These are phyloP conservation scores for Cucumis hystrix DNA, from an alignment of 306 rosid genomes.

Conservation along the genomic window DNA sequence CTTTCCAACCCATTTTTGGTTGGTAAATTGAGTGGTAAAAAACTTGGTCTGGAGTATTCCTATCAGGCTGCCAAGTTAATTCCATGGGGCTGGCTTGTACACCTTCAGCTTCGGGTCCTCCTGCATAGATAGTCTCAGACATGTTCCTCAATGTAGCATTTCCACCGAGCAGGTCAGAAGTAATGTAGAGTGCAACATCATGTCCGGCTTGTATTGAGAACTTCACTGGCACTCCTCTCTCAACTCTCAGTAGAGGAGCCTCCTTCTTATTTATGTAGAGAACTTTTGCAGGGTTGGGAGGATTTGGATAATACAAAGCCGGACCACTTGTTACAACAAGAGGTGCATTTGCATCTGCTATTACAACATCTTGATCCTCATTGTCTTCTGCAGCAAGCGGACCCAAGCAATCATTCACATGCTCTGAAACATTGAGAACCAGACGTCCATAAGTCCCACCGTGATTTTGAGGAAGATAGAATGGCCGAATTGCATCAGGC, in stretches of 20 bases:
- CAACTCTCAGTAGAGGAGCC: constrained; percentile 78
- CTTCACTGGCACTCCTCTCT: constrained; percentile 76
- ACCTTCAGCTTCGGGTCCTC: constrained; percentile 74
- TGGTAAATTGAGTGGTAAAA: constrained; percentile 65
- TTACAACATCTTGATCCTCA: constrained; percentile 76
- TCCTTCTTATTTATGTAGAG: constrained; percentile 81
- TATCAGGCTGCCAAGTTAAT: constrained; percentile 61
- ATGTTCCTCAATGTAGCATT: constrained; percentile 68
- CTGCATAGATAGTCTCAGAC: constrained; percentile 69
- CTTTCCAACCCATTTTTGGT: constrained; percentile 89
- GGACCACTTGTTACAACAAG: constrained; percentile 49
- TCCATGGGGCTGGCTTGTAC: constrained; percentile 79
- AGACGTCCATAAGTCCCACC: constrained; percentile 52
- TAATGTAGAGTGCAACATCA: constrained; percentile 62
- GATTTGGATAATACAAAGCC: constrained; percentile 60
- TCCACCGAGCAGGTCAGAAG: constrained; percentile 79
- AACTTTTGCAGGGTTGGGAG: constrained; percentile 72
- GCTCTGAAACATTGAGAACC: constrained; percentile 52
- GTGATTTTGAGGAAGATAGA: constrained; percentile 84
- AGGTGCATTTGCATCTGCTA: constrained; percentile 60
- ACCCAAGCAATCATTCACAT: constrained; percentile 59
- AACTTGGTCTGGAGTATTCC: constrained; percentile 69
- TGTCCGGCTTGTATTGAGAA: constrained; percentile 87
- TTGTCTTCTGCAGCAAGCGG: constrained; percentile 69
- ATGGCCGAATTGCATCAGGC: constrained; percentile 51